Conservation (phyloP, 345 rosid genomes). For the Cochlearia excelsa region DNA sequence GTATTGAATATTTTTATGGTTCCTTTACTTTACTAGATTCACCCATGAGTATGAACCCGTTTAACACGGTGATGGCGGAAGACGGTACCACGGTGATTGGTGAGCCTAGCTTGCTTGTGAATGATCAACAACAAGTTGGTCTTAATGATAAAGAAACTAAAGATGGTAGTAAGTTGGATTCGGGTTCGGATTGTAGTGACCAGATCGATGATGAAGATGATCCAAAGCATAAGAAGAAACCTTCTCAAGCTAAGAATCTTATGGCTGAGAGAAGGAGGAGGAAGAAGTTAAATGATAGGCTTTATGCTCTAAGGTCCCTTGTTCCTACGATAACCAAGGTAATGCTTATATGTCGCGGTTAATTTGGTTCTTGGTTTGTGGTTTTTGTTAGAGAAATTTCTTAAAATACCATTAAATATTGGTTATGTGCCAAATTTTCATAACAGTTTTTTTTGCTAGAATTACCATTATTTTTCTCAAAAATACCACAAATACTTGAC, state of each 20-base stretch:
- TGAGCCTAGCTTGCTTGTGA: conserved; percentile 39
- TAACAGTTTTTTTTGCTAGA: too few relatives aligned
- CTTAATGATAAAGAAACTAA: conserved; percentile 42
- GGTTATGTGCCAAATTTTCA: too few relatives aligned
- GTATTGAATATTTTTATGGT: too few relatives aligned
- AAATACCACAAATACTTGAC: too few relatives aligned
- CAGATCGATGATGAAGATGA: conserved; percentile 72
- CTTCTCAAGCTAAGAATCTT: conserved; percentile 70
- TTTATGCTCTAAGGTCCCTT: conserved; percentile 68
- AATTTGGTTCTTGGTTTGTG: neutral
- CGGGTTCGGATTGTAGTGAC: conserved; percentile 73
- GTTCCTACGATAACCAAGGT: conserved; percentile 88
- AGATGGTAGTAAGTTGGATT: conserved; percentile 59
- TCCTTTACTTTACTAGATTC: too few relatives aligned
- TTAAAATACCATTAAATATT: neutral
- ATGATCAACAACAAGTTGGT: conserved; percentile 34
- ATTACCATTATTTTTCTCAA: too few relatives aligned
- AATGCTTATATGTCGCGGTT: neutral
- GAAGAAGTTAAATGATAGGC: conserved; percentile 88
- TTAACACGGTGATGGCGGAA: conserved; percentile 24
- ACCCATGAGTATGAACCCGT: conserved; percentile 22
- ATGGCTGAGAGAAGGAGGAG: conserved; percentile 86
- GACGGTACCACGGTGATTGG: conserved; percentile 41
- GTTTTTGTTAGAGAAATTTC: neutral
- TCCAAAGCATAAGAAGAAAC: conserved; percentile 44